Evolutionary conservation across 129 eudicot genomes (phyloP).

Genomic region (Arctium minus): DNA sequence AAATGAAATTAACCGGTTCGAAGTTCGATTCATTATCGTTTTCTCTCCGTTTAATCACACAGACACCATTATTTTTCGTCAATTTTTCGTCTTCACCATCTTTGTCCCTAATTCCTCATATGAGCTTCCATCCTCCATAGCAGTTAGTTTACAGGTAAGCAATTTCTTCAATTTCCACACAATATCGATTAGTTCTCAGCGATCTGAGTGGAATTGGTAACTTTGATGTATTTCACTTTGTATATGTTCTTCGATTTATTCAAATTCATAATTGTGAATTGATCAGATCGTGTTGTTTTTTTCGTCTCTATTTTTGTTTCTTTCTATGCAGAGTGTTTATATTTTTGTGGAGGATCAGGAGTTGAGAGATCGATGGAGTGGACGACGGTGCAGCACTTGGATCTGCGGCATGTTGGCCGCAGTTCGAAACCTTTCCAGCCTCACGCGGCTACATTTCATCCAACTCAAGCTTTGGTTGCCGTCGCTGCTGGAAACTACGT

Average conservation of each 20-base stretch:
- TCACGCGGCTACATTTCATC: slow-evolving; percentile 97
- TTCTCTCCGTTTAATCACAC: slow-evolving; percentile 25
- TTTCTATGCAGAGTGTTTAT: not conserved
- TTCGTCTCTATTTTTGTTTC: not conserved
- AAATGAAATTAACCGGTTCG: not conserved
- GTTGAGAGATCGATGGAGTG: slow-evolving; percentile 77
- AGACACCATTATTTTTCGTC: slow-evolving; percentile 14
- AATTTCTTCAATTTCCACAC: not conserved
- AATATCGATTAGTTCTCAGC: not conserved
- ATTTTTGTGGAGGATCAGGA: slow-evolving; percentile 7
- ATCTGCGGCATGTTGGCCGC: slow-evolving; percentile 97
- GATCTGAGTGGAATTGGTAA: slow-evolving; percentile 3
- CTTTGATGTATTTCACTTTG: not conserved
- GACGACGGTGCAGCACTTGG: slow-evolving; percentile 94
- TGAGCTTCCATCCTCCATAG: slow-evolving; percentile 40
- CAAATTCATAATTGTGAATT: not conserved
- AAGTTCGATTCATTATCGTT: not conserved
- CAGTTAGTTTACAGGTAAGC: slow-evolving; percentile 26
- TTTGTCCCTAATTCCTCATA: slow-evolving; percentile 11
- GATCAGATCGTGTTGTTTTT: slow-evolving; percentile 11
- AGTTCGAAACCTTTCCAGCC: slow-evolving; percentile 89
- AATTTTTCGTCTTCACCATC: not conserved
- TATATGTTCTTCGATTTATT: not conserved
- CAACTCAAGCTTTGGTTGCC: slow-evolving; percentile 73
- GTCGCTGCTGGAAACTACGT: slow-evolving; percentile 80